Conservation (phyloP, 108 stramenopile species). For the Cyclotella sp. region DNA sequence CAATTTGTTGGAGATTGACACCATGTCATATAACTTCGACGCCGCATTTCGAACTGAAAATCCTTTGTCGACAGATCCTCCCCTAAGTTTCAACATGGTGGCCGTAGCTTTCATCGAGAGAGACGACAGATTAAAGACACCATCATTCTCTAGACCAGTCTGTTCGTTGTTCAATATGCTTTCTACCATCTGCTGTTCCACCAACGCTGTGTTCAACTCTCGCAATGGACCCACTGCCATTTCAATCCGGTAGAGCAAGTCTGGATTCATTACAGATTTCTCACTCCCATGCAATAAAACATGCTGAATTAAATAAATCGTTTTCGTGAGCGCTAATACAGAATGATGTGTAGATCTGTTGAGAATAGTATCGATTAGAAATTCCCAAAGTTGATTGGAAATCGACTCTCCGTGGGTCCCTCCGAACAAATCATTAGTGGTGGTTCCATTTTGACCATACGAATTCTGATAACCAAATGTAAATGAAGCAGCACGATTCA, state of each 20-base stretch:
- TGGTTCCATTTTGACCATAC: constrained; percentile 18
- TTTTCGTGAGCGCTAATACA: constrained; percentile 35
- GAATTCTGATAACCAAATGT: constrained; percentile 41
- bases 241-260: constrained; percentile 45
- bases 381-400: constrained; percentile 38
- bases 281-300: constrained; percentile 42
- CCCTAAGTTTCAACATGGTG: constrained; percentile 45
- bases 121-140: constrained; percentile 27
- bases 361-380: constrained; percentile 36
- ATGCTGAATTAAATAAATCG: constrained; percentile 40
- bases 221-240: constrained; percentile 39
- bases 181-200: constrained; percentile 42
- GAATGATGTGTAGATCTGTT: constrained; percentile 31
- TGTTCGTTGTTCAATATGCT: constrained; percentile 31
- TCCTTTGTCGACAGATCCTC: constrained; percentile 51
- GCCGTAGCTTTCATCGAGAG: constrained; percentile 33
- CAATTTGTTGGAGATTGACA: constrained; percentile 14
- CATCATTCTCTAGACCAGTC: constrained; percentile 24
- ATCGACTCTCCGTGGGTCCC: constrained; percentile 30
- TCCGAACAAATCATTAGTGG: neutral
- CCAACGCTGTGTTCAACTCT: constrained; percentile 46
- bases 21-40: constrained; percentile 24
- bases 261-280: constrained; percentile 15
- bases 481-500: constrained; percentile 53
- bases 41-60: constrained; percentile 45